A percentile compares a stretch with the other conserved stretches of the same genome.
Evolutionary conservation across 495 filamentous ascomycete genomes (phyloP).

Genomic region (Lentithecium fluviatile): DNA sequence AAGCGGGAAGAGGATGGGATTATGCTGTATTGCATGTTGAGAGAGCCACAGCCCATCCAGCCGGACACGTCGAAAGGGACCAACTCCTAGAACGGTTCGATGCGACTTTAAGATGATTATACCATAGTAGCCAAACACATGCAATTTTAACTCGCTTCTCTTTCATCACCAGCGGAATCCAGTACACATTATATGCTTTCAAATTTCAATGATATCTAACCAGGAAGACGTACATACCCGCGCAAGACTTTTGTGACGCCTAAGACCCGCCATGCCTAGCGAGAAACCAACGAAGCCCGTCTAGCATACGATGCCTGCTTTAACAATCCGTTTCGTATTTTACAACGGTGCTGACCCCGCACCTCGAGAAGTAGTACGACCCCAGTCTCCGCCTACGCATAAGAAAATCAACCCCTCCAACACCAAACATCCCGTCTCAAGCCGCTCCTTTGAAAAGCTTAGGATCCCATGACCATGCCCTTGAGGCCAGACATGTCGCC

Average conservation of each 20-base stretch:
- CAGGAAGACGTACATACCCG: no score
- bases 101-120: no score
- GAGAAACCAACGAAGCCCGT: slow-evolving; percentile 1
- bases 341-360: not conserved
- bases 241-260: slow-evolving; percentile 1
- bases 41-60: slow-evolving; percentile 43
- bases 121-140: no score
- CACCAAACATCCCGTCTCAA: not conserved
- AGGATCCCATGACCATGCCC: slow-evolving; percentile 64
- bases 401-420: not conserved
- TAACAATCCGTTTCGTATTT: not conserved
- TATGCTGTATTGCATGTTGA: slow-evolving; percentile 53
- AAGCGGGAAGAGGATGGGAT: slow-evolving; percentile 53
- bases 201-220: no score
- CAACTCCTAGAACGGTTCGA: not conserved
- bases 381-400: not conserved
- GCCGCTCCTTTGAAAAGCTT: not conserved
- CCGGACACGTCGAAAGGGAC: not conserved
- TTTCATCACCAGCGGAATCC: no score
- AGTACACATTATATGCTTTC: no score
- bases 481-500: slow-evolving; percentile 90
- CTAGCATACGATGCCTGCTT: slow-evolving; percentile 15
- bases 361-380: not conserved
- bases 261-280: not conserved
- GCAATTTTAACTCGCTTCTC: no score